Percentiles rank a stretch among this genome's conserved stretches.
Conservation (phyloP, 2,329 filamentous ascomycete genomes). For the Neurospora sp. region DNA sequence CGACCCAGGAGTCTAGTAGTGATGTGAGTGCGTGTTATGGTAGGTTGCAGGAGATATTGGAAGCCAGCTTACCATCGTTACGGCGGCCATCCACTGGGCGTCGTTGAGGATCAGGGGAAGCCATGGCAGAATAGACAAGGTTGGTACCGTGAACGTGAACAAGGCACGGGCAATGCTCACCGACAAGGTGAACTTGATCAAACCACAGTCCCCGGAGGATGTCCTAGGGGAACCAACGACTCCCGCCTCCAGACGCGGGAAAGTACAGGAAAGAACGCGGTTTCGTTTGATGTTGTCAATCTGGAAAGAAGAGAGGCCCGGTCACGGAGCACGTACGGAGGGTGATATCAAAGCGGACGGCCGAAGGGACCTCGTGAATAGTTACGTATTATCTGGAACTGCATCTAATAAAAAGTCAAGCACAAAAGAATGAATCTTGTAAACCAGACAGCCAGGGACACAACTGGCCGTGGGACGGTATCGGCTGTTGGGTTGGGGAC, state of each 20-base stretch:
- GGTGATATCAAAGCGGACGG: background rate
- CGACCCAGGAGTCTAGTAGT: constrained; percentile 81
- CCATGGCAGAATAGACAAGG: constrained; percentile 8
- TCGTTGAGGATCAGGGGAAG: constrained; percentile 13
- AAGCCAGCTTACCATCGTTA: constrained; percentile 24
- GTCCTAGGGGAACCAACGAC: background rate
- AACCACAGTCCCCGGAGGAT: background rate
- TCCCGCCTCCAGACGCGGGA: background rate
- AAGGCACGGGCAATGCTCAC: background rate
- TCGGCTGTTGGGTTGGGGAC: background rate
- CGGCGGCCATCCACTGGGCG: constrained; percentile 15
- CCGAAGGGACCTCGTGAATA: background rate
- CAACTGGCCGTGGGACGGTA: background rate
- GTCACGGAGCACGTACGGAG: background rate
- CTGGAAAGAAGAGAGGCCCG: background rate
- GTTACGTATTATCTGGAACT: background rate
- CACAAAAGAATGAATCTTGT: background rate
- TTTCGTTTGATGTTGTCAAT: background rate
- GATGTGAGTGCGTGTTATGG: constrained; percentile 15
- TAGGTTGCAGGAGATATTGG: background rate
- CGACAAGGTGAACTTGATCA: background rate
- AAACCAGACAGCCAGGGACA: background rate
- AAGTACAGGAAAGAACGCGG: background rate
- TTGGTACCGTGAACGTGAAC: background rate
- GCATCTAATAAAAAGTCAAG: background rate